Base-by-base conservation (phyloP, 371 early-diverging fungal genomes). In the Haplosporangium sp. region DNA sequence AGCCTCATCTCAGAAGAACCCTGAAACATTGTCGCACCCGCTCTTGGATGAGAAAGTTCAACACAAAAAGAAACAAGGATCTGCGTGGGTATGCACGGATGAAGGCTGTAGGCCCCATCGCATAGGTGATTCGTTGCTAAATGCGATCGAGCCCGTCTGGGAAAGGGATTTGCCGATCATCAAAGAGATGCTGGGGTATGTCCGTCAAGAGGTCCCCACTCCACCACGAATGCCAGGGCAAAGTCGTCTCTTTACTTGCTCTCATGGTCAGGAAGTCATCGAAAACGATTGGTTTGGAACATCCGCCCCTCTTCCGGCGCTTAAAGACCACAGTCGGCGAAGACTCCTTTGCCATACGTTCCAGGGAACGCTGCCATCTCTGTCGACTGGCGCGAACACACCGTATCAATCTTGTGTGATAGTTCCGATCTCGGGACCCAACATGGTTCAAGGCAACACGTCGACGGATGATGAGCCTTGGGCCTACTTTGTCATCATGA, bases 401-500 rank as follows among this genome's bases (percentile, higher is more conserved):
- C 65, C 74, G 0, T 74, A 74, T 46, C 65, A 69, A n/a, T 79
- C 83, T 1, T 54, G 75, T 36, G 67, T 74, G 11, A 62, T 83
- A 45, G 83, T 79, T 5, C 83, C 83, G 8, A 74, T 81, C 47
- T 47, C 79, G 11, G 72, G 81, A 5, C 67, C 81, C 1, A 64
- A 67, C 5, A 51, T 64, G 21, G 45, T 67, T 12, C 54, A 59
- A 29, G 36, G 23, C 23, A 50, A 38, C 20, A n/a, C 59, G 6
- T 12, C 47, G 23, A 46, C 52, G 4, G 69, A 75, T 11, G 55
- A 41, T 21, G 72, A 75, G 16, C 81, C 81, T 18, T 75, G 81
- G 79, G 79, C 79, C 14, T 77, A 77, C 51, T 72, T 82, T 52
- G 70, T 83, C 47, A 61, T 83, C 12, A 65, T 83, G 4, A 74